Evolutionary conservation across 495 filamentous ascomycete genomes (phyloP), one percentile per base, ranked within the genome.

Genomic region (Geopyxis carbonaria): DNA sequence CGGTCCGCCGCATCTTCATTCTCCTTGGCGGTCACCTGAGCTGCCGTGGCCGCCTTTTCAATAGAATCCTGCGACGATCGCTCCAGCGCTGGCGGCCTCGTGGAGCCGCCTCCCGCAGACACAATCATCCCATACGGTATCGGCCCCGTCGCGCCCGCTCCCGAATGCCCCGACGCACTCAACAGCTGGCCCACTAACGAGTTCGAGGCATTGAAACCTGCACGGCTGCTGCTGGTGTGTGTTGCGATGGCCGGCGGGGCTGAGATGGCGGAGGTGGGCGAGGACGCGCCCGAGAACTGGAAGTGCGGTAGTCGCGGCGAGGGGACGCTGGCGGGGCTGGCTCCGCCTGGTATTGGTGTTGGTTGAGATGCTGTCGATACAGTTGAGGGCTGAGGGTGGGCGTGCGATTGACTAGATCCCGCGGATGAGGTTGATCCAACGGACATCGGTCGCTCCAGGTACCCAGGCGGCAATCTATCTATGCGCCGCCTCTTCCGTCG

Each of bases 381-480:
- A 22, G 48, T 19, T 22, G 24, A n/a, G 14, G 21, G 31, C 42
- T 36, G 47, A 34, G 39, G 43, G 30, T 37, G 51, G 19, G 8
- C 41, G 41, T 13, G 44, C 9, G 48, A 44, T n/a, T 44, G 36
- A 29, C 34, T 47, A 34, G 50, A 53, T 27, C 37, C 50, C 36
- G 42, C 37, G 34, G 50, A 52, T 22, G 50, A 45, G 10, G 40
- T 34, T 22, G 50, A 45, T 30, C 40, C 48, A 33, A 45, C 34
- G 43, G 50, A 53, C 50, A 53, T 53, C 39, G 36, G 42, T 45
- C 46, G 41, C 48, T 41, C 33, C 44, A 25, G 18, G 47, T 44
- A 16, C 13, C 34, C 30, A 22, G 15, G 25, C 29, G 38, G 31
- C 19, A 36, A 33, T 18, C 27, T 31, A 42, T 40, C 22, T 40